A percentile compares a stretch with the other conserved stretches of the same genome.
phyloP scores from a whole-genome alignment of 805 yeast species.

The Kuraishia piskuri region DNA sequence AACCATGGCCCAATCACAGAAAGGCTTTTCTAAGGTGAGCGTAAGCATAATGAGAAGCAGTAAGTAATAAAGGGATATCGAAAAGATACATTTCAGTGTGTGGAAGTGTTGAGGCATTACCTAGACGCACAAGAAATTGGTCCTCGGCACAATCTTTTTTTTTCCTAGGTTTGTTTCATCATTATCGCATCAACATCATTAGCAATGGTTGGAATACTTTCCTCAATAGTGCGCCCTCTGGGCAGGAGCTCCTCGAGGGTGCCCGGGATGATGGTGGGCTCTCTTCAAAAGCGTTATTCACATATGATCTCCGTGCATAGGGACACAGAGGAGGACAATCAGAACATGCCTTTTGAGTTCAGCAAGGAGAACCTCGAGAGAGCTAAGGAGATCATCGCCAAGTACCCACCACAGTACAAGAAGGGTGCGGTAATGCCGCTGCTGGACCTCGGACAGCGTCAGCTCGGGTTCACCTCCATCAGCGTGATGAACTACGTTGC shows the following conservation, averaged over 20 bases:
- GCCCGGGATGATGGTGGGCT: not conserved
- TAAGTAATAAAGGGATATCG: not conserved
- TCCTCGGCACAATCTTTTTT: not conserved
- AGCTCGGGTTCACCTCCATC: conserved; percentile 77
- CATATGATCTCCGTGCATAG: conserved; percentile 46
- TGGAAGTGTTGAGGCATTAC: not conserved
- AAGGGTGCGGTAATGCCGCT: conserved; percentile 87
- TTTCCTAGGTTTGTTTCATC: not conserved
- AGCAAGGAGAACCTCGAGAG: conserved; percentile 50
- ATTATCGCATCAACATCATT: not conserved
- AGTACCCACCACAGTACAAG: conserved; percentile 81
- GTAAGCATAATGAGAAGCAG: not conserved
- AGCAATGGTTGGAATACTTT: not conserved
- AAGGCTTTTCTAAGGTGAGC: not conserved
- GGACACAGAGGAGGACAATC: conserved; percentile 60
- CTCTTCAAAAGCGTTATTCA: conserved; percentile 1
- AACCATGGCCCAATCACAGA: not conserved
- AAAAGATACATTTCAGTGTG: not conserved
- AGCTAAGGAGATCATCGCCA: conserved; percentile 67
- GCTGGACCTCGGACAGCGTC: conserved; percentile 81
- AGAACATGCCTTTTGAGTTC: conserved; percentile 64
- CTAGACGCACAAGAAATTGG: not conserved
- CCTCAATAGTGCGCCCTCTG: not conserved
- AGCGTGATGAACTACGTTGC: conserved; percentile 89
- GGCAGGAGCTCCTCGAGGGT: not conserved